A percentile compares a stretch with the other conserved stretches of the same genome.
Evolutionary conservation across 1,139 yeast genomes (phyloP).

Genomic region (Ogataea hybrid): DNA sequence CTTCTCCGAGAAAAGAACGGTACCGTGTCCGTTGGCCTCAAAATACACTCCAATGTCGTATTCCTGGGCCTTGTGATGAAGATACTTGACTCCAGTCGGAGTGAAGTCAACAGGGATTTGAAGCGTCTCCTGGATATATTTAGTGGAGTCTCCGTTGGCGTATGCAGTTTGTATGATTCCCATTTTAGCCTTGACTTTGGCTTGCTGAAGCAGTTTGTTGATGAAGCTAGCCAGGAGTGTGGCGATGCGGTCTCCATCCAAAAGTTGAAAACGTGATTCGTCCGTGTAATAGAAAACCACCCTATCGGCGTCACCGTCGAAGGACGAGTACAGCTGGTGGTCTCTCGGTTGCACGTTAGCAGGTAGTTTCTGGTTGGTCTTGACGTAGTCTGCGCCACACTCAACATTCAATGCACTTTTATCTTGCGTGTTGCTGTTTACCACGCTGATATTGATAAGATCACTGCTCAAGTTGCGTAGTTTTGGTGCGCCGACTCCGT

Average conservation of each 20-base stretch:
- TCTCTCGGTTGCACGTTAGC: slow-evolving; percentile 44
- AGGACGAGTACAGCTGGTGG: slow-evolving; percentile 64
- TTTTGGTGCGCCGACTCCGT: slow-evolving; percentile 93
- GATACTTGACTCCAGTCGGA: slow-evolving; percentile 94
- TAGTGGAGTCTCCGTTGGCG: slow-evolving; percentile 91
- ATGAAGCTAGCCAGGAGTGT: slow-evolving; percentile 65
- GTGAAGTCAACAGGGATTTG: slow-evolving; percentile 83
- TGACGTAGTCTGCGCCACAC: slow-evolving; percentile 97
- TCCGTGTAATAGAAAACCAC: slow-evolving; percentile 78
- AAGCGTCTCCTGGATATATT: slow-evolving; percentile 59
- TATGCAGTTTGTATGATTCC: slow-evolving; percentile 98
- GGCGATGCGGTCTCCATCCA: slow-evolving; percentile 95
- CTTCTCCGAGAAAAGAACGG: slow-evolving; percentile 73
- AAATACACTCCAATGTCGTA: slow-evolving; percentile 92
- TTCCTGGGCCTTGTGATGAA: slow-evolving; percentile 80
- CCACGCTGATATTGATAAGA: slow-evolving; percentile 44
- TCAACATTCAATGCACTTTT: slow-evolving; percentile 66
- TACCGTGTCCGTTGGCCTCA: slow-evolving; percentile 99
- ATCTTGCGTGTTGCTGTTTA: slow-evolving; percentile 56
- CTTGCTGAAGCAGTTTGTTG: slow-evolving; percentile 17
- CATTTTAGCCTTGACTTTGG: slow-evolving; percentile 40
- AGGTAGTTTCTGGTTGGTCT: slow-evolving; percentile 82
- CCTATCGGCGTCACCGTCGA: slow-evolving; percentile 98
- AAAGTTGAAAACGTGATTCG: slow-evolving; percentile 51
- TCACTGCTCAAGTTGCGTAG: slow-evolving; percentile 45